Percentiles rank a stretch among this genome's conserved stretches.
Conservation (phyloP, 1,139 yeast species). For the Saccharomycopsis crataegensis region DNA sequence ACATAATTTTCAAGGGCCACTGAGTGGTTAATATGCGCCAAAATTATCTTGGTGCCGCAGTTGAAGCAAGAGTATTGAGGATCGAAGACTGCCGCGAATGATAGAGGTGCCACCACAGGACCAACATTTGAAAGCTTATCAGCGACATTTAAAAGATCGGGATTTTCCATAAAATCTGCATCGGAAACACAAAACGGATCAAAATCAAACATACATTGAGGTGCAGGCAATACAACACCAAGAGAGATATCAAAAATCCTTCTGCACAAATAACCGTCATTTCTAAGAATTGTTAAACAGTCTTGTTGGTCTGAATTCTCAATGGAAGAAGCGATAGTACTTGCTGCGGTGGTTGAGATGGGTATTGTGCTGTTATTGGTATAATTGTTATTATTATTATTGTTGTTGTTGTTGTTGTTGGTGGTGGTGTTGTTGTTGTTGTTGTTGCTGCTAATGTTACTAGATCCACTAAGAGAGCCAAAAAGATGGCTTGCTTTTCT, state of each 20-base stretch:
- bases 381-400: background rate
- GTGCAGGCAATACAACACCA: background rate
- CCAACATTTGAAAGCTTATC: background rate
- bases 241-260: slow-evolving; percentile 1
- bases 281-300: background rate
- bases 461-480: too few relatives aligned
- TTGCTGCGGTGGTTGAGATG: too few relatives aligned
- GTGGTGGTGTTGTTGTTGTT: background rate
- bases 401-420: background rate
- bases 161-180: background rate
- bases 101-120: background rate
- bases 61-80: background rate
- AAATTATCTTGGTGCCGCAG: background rate
- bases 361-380: too few relatives aligned
- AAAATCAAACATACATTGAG: background rate
- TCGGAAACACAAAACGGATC: slow-evolving; percentile 3
- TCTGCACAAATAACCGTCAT: slow-evolving; percentile 1
- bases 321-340: background rate
- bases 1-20: background rate
- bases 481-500: too few relatives aligned
- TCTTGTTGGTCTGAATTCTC: background rate
- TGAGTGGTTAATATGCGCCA: background rate
- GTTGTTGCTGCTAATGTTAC: too few relatives aligned
- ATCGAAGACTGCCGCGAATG: slow-evolving; percentile 2
- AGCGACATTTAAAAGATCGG: background rate